phyloP scores from a whole-genome alignment of 352 stramenopile species.

The Globisporangium heterothallicum region DNA sequence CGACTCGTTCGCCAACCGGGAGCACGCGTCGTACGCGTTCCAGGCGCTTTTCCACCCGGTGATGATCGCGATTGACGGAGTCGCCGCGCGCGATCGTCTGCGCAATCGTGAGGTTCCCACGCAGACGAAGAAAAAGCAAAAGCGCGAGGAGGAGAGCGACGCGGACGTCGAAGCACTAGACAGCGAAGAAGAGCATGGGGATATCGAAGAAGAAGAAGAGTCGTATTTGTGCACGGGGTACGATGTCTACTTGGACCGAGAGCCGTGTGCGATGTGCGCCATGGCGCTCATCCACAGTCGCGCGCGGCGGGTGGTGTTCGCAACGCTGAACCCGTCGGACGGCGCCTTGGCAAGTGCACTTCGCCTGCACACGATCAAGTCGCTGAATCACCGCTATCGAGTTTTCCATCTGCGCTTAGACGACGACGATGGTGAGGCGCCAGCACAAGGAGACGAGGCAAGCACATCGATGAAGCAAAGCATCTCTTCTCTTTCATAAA shows the following conservation, averaged over 20 bases:
- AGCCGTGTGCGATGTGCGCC: constrained; percentile 87
- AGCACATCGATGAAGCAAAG: too few species aligned
- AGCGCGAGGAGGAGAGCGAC: constrained; percentile 7
- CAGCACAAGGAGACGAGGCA: too few species aligned
- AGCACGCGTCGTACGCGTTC: constrained; percentile 27
- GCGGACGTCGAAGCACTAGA: not conserved
- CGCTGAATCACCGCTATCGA: constrained; percentile 86
- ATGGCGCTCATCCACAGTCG: constrained; percentile 89
- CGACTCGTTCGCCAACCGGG: constrained; percentile 11
- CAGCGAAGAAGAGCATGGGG: constrained; percentile 4
- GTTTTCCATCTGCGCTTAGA: constrained; percentile 70
- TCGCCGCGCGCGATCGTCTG: constrained; percentile 54
- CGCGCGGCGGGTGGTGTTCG: constrained; percentile 73
- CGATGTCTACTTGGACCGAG: constrained; percentile 78
- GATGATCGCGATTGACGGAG: constrained; percentile 60
- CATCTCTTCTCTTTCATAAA: too few species aligned
- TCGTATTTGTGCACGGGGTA: constrained; percentile 89
- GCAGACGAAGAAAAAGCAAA: constrained; percentile 32
- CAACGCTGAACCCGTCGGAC: constrained; percentile 36
- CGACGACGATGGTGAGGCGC: too few species aligned
- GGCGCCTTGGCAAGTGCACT: constrained; percentile 61
- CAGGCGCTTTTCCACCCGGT: constrained; percentile 55
- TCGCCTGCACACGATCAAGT: constrained; percentile 78
- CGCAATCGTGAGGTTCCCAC: too few species aligned
- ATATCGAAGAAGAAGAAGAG: constrained; percentile 20